Conservation (phyloP, 805 yeast species). For the Nakazawaea ishiwadae region DNA sequence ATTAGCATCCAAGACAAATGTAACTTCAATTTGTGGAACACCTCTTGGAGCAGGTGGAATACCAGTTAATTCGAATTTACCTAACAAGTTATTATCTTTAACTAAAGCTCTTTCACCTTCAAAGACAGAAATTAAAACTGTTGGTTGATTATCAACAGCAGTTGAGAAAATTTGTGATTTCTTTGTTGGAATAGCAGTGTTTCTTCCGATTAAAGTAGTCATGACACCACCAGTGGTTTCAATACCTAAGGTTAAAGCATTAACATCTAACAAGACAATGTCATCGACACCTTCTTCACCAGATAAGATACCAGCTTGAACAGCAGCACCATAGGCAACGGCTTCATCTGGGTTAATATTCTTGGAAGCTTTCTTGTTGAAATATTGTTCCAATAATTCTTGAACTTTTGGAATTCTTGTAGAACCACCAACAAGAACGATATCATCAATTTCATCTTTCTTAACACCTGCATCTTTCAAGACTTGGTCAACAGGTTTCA, state of each 20-base stretch:
- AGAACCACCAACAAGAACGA: constrained; percentile 98
- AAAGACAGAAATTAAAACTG: constrained; percentile 87
- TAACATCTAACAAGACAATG: constrained; percentile 85
- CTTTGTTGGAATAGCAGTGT: constrained; percentile 93
- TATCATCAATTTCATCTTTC: constrained; percentile 86
- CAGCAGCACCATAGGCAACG: constrained; percentile 99
- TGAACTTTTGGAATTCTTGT: constrained; percentile 99
- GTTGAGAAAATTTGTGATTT: constrained; percentile 95
- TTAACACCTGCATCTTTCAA: constrained; percentile 88
- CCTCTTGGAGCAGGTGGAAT: constrained; percentile 93
- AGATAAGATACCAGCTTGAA: constrained; percentile 95
- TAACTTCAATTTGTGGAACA: constrained; percentile 85
- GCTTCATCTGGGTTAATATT: constrained; percentile 99
- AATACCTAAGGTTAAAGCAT: constrained; percentile 91
- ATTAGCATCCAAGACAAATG: constrained; percentile 83
- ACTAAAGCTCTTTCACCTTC: constrained; percentile 97
- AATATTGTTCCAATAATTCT: constrained; percentile 83
- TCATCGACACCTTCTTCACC: constrained; percentile 95
- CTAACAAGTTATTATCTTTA: constrained; percentile 86
- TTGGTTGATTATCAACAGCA: constrained; percentile 94
- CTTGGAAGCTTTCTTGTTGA: constrained; percentile 92
- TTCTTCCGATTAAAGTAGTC: constrained; percentile 93
- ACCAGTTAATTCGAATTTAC: constrained; percentile 81
- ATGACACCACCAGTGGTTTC: constrained; percentile 97
- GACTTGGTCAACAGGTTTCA: constrained; percentile 95